These are phyloP conservation scores for Lentinula sp. DNA, from an alignment of 768 basidiomycete genomes.

Conservation along the genomic window DNA sequence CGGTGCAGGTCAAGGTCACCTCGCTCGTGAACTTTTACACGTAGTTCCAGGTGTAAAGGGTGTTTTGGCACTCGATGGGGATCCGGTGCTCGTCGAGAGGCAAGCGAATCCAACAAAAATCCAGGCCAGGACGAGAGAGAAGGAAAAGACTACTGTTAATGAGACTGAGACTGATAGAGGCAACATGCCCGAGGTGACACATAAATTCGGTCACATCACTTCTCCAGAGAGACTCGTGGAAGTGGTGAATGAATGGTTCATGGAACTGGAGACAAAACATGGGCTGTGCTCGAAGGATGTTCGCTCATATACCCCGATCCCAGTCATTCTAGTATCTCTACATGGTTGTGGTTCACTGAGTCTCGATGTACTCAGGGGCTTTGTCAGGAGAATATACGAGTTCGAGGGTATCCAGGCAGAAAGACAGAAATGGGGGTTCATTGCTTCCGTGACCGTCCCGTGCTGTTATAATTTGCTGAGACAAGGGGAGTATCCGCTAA, in stretches of 20 bases:
- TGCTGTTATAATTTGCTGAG: constrained; percentile 77
- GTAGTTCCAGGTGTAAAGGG: constrained; percentile 27
- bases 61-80: constrained; percentile 64
- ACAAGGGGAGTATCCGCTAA: constrained; percentile 12
- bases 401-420: constrained; percentile 1
- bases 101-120: not conserved
- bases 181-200: constrained; percentile 28
- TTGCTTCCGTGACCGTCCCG: constrained; percentile 57
- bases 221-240: constrained; percentile 33
- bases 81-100: constrained; percentile 28
- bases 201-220: constrained; percentile 52
- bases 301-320: constrained; percentile 10
- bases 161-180: constrained; percentile 34
- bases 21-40: constrained; percentile 57
- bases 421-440: constrained; percentile 38
- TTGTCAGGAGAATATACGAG: constrained; percentile 21
- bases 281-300: not conserved
- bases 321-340: constrained; percentile 60
- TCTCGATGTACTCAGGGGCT: constrained; percentile 55
- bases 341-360: constrained; percentile 77
- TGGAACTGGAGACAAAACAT: constrained; percentile 4
- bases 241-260: constrained; percentile 50
- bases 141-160: constrained; percentile 16
- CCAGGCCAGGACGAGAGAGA: not conserved
- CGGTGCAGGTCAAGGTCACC: constrained; percentile 61